These are phyloP conservation scores for Purpureocillium takamizusanense DNA, from an alignment of 2,329 filamentous ascomycete species.

Conservation along the genomic window DNA sequence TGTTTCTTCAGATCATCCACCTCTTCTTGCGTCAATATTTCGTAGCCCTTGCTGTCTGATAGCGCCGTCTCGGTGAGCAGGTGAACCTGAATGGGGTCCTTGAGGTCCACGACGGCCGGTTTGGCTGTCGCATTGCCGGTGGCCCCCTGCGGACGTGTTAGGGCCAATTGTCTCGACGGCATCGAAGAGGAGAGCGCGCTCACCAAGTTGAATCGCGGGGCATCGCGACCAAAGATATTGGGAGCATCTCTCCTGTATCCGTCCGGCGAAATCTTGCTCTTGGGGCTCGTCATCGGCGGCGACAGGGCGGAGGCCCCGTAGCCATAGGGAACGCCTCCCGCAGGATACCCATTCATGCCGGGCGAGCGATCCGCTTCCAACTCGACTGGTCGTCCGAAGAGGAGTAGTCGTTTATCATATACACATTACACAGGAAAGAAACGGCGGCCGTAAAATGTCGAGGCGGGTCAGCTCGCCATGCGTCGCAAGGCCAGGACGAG, in stretches of 20 bases:
- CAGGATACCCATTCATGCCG: slow-evolving; percentile 31
- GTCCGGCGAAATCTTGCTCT: slow-evolving; percentile 43
- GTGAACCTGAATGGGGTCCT: slow-evolving; percentile 76
- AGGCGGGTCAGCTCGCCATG: slow-evolving; percentile 5
- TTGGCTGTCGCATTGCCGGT: slow-evolving; percentile 44
- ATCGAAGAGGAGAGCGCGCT: slow-evolving; percentile 14
- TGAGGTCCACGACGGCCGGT: slow-evolving; percentile 50
- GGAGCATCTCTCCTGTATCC: slow-evolving; percentile 44
- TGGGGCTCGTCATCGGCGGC: slow-evolving; percentile 26
- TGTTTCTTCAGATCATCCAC: slow-evolving; percentile 89
- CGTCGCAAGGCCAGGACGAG: no score
- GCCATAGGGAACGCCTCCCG: slow-evolving; percentile 24
- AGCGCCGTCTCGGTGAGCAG: slow-evolving; percentile 90
- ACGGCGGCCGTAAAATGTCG: slow-evolving; percentile 3
- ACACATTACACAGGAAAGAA: slow-evolving; percentile 10
- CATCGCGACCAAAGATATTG: slow-evolving; percentile 25
- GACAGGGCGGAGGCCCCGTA: slow-evolving; percentile 22
- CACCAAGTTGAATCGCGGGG: slow-evolving; percentile 49
- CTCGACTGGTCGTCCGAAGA: no score
- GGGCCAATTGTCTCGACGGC: not conserved
- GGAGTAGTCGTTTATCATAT: slow-evolving; percentile 12
- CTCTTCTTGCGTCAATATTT: slow-evolving; percentile 84
- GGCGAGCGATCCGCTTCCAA: not conserved
- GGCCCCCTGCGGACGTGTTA: slow-evolving; percentile 28
- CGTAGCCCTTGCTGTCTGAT: slow-evolving; percentile 75